phyloP scores from a whole-genome alignment of 139 green algal species.

The Astrephomene gubernaculifera region DNA sequence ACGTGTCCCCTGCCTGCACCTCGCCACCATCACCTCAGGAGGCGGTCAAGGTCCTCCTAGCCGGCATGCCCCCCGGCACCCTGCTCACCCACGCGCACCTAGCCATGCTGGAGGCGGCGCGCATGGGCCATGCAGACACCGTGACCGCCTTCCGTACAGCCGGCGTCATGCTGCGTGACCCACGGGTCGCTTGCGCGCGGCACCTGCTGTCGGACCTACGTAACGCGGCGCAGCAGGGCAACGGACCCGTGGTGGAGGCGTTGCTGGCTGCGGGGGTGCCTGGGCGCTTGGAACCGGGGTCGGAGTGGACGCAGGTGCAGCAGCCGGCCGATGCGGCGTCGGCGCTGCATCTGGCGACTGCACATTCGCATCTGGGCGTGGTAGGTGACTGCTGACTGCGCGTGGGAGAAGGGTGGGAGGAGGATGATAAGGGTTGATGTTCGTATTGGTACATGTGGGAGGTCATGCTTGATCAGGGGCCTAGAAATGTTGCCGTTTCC shows the following conservation, averaged over 20 bases:
- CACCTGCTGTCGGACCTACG: not conserved
- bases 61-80: not conserved
- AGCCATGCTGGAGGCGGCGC: constrained; percentile 28
- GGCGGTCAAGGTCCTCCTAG: constrained; percentile 1
- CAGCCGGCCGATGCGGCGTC: not conserved
- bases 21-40: too few species aligned
- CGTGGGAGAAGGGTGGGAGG: not conserved
- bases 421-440: not conserved
- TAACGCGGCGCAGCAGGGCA: not conserved
- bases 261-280: constrained; percentile 1
- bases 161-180: not conserved
- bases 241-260: not conserved
- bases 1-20: not conserved
- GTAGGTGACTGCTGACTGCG: not conserved
- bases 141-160: constrained; percentile 3
- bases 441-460: not conserved
- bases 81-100: not conserved
- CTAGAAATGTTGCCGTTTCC: not conserved
- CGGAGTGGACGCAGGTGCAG: not conserved
- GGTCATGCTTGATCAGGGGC: not conserved
- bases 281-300: not conserved
- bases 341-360: constrained; percentile 8
- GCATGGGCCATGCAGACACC: constrained; percentile 8
- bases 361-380: constrained; percentile 3
- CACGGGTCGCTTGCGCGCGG: not conserved